Base-by-base conservation (phyloP, 176 grass and related monocot species). In the Carex parvula region DNA sequence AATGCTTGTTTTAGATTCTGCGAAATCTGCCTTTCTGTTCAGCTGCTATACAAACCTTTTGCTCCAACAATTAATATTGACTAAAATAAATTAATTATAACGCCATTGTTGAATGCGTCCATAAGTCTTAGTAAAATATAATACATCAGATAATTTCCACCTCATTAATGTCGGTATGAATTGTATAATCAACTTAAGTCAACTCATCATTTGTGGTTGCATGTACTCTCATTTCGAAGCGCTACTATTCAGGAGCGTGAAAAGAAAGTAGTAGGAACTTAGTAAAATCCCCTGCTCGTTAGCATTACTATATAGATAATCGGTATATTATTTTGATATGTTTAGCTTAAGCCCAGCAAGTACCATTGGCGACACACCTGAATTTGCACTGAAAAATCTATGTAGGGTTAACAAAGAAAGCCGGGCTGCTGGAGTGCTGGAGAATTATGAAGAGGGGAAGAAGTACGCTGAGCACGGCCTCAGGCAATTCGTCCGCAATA, bases 321-420 rank as follows among this genome's bases (percentile, higher is more conserved):
- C 3, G 9, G 21, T 68, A 6, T 68, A 39, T 68, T 35, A 8
- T 29, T 29, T 41, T 10, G 17, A 46, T 72, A 48, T 72, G 20
- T 48, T 72, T 72, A 46, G 69, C 20, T 52, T 22, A 15, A 73
- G 3, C 24, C 11, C 52, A 14, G 20, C 2, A 50, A 50, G 46
- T 50, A 50, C 46, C 46, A 50, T 50, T 50, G 46, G 46, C 12
- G 10, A 46, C 6, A 60, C 59, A 17, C 55, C 15, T 57, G 16
- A 57, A 57, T 77, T 3, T 77, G 14, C 13, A 77, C 48, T 29
- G 12, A 59, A 33, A 16, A 82, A 44, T 8, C 35, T 87, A 18
- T 91, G 7, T 85, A 97, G 94, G 91, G 89, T 97, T 22, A 97
- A 81, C 88, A 97, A 97, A 84, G 89, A 72, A 55, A 80, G 76